phyloP scores from a whole-genome alignment of 208 protist genomes.

The Leptomonas pyrrhocoris region DNA sequence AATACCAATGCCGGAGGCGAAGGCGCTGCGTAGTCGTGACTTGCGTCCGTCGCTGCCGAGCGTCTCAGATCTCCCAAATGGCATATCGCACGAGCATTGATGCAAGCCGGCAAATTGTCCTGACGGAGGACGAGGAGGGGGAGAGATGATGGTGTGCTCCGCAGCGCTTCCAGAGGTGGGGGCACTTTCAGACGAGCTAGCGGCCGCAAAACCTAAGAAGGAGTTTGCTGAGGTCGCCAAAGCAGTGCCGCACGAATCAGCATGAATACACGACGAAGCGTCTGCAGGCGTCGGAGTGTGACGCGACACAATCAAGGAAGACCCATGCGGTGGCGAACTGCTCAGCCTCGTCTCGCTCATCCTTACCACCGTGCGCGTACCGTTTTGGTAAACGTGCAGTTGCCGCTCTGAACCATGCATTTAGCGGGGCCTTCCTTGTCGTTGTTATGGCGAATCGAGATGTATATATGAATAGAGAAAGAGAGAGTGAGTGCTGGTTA shows the following conservation, averaged over 20 bases:
- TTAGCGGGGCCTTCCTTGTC: background rate
- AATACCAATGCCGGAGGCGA: background rate
- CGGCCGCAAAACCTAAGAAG: background rate
- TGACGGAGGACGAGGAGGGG: conserved; percentile 1
- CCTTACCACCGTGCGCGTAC: conserved; percentile 17
- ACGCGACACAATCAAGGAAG: background rate
- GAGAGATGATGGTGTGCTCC: background rate
- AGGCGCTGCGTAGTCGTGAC: background rate
- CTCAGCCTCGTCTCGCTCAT: conserved; percentile 7
- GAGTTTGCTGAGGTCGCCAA: background rate
- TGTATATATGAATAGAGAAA: no score
- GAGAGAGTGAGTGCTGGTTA: no score
- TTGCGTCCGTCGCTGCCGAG: background rate
- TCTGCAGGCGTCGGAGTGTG: background rate
- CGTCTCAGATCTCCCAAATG: background rate
- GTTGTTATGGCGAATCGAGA: background rate
- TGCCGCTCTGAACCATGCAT: conserved; percentile 10
- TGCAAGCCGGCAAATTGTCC: background rate
- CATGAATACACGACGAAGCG: background rate
- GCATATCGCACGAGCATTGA: background rate
- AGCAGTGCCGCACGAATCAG: background rate
- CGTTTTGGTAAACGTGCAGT: conserved; percentile 29
- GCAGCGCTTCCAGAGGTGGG: background rate
- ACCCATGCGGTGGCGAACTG: background rate
- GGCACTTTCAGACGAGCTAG: background rate